These are phyloP conservation scores for Amphirosellinia nigrospora DNA, from an alignment of 495 filamentous ascomycete genomes.

Conservation along the genomic window DNA sequence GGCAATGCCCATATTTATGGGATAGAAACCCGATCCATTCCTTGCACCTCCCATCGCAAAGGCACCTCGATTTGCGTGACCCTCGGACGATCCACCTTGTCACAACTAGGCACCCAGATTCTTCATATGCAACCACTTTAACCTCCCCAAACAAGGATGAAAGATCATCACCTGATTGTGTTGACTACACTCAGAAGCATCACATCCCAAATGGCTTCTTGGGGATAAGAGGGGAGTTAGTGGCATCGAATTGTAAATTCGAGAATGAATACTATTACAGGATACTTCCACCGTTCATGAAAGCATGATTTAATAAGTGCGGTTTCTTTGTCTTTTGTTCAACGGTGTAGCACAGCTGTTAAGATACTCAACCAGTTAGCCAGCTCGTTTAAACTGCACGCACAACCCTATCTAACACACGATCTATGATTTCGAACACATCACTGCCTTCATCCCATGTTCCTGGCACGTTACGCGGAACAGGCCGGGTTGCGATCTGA, in stretches of 20 bases:
- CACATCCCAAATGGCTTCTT: not conserved
- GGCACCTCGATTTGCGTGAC: not conserved
- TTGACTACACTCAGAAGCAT: not conserved
- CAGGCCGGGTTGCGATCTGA: not conserved
- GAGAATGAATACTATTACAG: not conserved
- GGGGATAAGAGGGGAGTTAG: not conserved
- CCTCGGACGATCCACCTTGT: not conserved
- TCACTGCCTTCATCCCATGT: not conserved
- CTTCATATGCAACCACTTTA: constrained; percentile 20
- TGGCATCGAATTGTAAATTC: not conserved
- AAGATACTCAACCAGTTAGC: not conserved
- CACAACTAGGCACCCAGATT: not conserved
- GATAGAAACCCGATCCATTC: constrained; percentile 16
- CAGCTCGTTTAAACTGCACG: not conserved
- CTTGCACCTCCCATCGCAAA: not conserved
- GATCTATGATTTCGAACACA: not conserved
- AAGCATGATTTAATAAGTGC: not conserved
- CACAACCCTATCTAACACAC: not conserved
- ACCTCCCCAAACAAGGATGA: not conserved
- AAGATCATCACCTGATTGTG: constrained; percentile 6
- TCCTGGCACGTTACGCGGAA: not conserved
- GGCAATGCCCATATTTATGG: constrained; percentile 6
- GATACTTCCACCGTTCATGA: not conserved
- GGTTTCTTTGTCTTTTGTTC: not conserved
- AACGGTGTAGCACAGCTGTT: not conserved